Evolutionary conservation across 129 eudicot species (phyloP), one percentile per base, ranked within the genome.

Genomic region (Tanacetum coccineum): DNA sequence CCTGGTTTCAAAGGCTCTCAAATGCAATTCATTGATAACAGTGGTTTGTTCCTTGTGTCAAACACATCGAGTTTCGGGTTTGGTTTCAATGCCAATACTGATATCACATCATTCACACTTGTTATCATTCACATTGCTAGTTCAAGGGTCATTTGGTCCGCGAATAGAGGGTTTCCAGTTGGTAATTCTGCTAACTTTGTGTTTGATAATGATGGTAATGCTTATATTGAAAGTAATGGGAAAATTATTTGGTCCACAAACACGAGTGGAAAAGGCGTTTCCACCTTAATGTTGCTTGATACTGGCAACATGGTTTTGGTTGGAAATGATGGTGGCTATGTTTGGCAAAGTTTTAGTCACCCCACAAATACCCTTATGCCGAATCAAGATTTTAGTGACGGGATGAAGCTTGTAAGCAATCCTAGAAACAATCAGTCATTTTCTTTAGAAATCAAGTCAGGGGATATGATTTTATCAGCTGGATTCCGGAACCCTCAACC

Each of bases 271-370:
- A 73, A 73, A 63, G 74, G 77, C 28, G 82, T 81, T 73, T 42
- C 71, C 0, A 50, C 73, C 2, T 71, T 76, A 78, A 55, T 61
- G 9, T 62, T 81, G 75, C 76, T 32, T 11, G 81, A 74, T 68
- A 70, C 89, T 0, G 98, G 98, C 0, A 88, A 93, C 83, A 70
- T 93, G 64, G 83, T 86, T 22, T 52, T 88, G 68, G 45, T 78
- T 56, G 87, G 85, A 18, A 66, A 50, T 12, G 81, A 88, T 66
- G 84, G 87, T n/a, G 67, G 44, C 15, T 4, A 64, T 25, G 54
- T 88, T 58, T 93, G 98, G 98, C 80, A 88, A 66, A 93, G 98
- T 71, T 93, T 93, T 81, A 66, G 80, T 73, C 77, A 88, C 62
- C 98, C 96, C 0, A 64, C 83, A 6, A 70, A 88, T 62, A 82